Percentiles rank a stretch among this genome's conserved stretches.
These are phyloP conservation scores for Fusarium sp. DNA, from an alignment of 2,329 filamentous ascomycete genomes.

Conservation along the genomic window DNA sequence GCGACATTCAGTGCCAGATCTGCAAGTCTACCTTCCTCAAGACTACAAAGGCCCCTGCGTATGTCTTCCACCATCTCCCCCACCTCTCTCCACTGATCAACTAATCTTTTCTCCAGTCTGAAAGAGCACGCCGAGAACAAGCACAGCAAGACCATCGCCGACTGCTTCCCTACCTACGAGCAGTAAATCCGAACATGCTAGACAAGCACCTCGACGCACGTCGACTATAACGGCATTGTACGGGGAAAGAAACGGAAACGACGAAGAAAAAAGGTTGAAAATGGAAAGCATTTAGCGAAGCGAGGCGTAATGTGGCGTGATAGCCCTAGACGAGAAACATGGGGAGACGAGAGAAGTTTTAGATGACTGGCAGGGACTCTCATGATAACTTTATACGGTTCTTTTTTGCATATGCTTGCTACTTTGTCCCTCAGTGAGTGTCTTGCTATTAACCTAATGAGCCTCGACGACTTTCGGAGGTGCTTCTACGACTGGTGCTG, in stretches of 20 bases:
- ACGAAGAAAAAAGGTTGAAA: not conserved
- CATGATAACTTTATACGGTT: conserved; percentile 38
- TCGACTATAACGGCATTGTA: conserved; percentile 19
- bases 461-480: conserved; percentile 49
- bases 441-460: conserved; percentile 42
- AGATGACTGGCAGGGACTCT: conserved; percentile 24
- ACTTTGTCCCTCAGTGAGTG: conserved; percentile 1
- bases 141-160: conserved; percentile 77
- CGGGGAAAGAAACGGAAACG: conserved; percentile 10
- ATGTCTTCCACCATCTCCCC: conserved; percentile 50
- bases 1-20: conserved; percentile 79
- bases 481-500: conserved; percentile 35
- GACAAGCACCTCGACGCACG: not conserved
- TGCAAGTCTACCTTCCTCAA: conserved; percentile 85
- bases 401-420: conserved; percentile 29
- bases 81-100: conserved; percentile 3
- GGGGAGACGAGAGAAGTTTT: conserved; percentile 15
- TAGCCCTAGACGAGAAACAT: conserved; percentile 29
- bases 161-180: conserved; percentile 74
- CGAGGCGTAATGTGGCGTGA: conserved; percentile 40
- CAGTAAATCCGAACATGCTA: conserved; percentile 24
- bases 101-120: conserved; percentile 60
- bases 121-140: conserved; percentile 80
- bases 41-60: conserved; percentile 80
- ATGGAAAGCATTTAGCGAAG: conserved; percentile 38